A percentile compares a stretch with the other conserved stretches of the same genome.
phyloP scores from a whole-genome alignment of 306 rosid species.

The Herpetospermum pedunculosum region DNA sequence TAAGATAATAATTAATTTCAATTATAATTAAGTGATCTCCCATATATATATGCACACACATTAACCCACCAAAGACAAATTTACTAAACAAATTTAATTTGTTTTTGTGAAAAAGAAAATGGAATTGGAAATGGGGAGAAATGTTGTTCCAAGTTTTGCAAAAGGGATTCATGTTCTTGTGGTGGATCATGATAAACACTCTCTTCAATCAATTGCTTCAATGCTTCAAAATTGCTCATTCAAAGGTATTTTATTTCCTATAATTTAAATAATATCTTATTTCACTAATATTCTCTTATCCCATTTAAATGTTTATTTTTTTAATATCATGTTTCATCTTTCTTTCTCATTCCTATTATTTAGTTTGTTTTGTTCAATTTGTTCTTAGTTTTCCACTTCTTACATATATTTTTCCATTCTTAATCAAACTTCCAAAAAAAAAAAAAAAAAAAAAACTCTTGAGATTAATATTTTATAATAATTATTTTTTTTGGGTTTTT shows the following conservation, averaged over 20 bases:
- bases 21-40: neutral
- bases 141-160: conserved; percentile 24
- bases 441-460: too few relatives aligned
- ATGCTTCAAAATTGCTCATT: conserved; percentile 30
- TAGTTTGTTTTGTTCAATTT: neutral
- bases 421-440: neutral
- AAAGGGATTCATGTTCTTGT: conserved; percentile 27
- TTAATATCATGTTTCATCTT: neutral
- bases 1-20: neutral
- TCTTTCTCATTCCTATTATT: neutral
- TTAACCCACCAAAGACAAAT: neutral
- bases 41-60: neutral
- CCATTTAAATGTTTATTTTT: neutral
- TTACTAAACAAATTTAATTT: too few relatives aligned
- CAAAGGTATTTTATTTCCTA: neutral
- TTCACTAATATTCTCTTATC: neutral
- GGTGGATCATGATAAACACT: conserved; percentile 20
- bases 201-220: conserved; percentile 15
- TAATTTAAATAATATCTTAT: neutral
- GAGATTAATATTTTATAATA: too few relatives aligned
- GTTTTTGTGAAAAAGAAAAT: neutral
- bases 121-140: neutral
- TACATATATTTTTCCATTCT: neutral
- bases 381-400: neutral
- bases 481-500: too few relatives aligned